Conservation (phyloP, 2,329 filamentous ascomycete genomes). For the Penicillium sumatraense region DNA sequence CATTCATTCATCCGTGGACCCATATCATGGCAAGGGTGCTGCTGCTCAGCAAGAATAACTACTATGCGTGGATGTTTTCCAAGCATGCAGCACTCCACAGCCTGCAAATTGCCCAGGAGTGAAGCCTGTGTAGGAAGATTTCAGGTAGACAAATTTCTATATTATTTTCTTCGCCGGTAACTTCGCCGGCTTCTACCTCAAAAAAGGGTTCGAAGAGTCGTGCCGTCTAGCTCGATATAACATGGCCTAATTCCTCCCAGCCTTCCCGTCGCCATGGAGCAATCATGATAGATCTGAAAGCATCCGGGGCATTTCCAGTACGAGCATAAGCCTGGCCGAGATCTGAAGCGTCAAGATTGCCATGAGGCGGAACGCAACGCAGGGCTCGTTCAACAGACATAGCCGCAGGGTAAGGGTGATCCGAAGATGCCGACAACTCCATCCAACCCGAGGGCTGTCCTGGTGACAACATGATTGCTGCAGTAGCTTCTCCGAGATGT, state of each 20-base stretch:
- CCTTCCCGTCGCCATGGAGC: conserved; percentile 76
- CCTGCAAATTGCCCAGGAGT: too few species aligned
- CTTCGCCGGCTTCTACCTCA: not conserved
- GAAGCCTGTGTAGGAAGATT: too few species aligned
- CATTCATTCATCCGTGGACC: too few species aligned
- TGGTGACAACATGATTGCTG: conserved; percentile 80
- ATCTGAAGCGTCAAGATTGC: conserved; percentile 69
- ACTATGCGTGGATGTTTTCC: too few species aligned
- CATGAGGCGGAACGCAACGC: conserved; percentile 73
- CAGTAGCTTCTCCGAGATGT: conserved; percentile 68
- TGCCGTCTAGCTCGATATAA: conserved; percentile 25
- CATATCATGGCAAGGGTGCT: too few species aligned
- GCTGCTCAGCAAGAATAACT: too few species aligned
- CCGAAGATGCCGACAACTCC: conserved; percentile 67
- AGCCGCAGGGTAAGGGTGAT: conserved; percentile 62
- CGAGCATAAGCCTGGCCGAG: conserved; percentile 75
- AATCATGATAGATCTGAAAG: conserved; percentile 75
- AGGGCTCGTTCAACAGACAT: conserved; percentile 83
- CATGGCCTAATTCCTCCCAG: conserved; percentile 59
- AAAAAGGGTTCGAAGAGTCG: not conserved
- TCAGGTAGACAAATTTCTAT: not conserved
- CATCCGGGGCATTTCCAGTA: conserved; percentile 72
- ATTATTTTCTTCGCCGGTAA: not conserved
- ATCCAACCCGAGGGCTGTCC: conserved; percentile 81
- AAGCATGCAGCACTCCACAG: too few species aligned